Percentiles rank a stretch among this genome's conserved stretches.
Evolutionary conservation across 2,329 filamentous ascomycete species (phyloP).

Genomic region (Diplodia sapinea): DNA sequence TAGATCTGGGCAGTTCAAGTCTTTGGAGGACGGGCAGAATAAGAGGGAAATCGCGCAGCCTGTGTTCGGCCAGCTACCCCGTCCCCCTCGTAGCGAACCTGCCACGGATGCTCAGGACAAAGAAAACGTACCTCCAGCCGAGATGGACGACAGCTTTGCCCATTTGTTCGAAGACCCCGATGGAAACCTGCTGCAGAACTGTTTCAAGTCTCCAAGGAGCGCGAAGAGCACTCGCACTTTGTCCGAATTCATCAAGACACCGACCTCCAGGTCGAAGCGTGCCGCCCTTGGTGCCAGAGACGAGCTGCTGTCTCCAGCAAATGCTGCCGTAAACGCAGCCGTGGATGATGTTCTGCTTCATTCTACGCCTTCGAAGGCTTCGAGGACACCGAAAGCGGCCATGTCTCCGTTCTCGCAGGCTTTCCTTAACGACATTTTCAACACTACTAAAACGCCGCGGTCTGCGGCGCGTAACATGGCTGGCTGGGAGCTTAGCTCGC

Average conservation of each 20-base stretch:
- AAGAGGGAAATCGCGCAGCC: slow-evolving; percentile 35
- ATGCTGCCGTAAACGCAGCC: slow-evolving; percentile 32
- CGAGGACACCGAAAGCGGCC: slow-evolving; percentile 39
- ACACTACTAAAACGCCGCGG: slow-evolving; percentile 39
- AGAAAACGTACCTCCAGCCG: slow-evolving; percentile 58
- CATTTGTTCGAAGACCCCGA: slow-evolving; percentile 70
- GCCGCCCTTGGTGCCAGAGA: slow-evolving; percentile 44
- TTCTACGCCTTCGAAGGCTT: slow-evolving; percentile 46
- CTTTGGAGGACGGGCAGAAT: slow-evolving; percentile 52
- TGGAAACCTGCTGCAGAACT: slow-evolving; percentile 57
- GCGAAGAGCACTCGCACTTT: slow-evolving; percentile 63
- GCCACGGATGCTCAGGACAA: slow-evolving; percentile 53
- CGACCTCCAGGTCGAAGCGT: slow-evolving; percentile 49
- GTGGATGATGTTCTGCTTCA: slow-evolving; percentile 47
- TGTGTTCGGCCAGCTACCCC: slow-evolving; percentile 40
- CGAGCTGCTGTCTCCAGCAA: slow-evolving; percentile 32
- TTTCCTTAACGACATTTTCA: slow-evolving; percentile 68
- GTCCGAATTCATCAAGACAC: slow-evolving; percentile 54
- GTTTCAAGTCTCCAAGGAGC: slow-evolving; percentile 62
- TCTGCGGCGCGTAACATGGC: not conserved
- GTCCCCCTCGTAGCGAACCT: slow-evolving; percentile 10
- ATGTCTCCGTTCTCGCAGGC: slow-evolving; percentile 66
- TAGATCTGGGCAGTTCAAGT: slow-evolving; percentile 67
- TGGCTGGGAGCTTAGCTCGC: slow-evolving; percentile 21
- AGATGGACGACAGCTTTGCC: slow-evolving; percentile 60